A percentile compares a stretch with the other conserved stretches of the same genome.
Evolutionary conservation across 2,329 filamentous ascomycete species (phyloP).

Genomic region (Alternaria burnsii): DNA sequence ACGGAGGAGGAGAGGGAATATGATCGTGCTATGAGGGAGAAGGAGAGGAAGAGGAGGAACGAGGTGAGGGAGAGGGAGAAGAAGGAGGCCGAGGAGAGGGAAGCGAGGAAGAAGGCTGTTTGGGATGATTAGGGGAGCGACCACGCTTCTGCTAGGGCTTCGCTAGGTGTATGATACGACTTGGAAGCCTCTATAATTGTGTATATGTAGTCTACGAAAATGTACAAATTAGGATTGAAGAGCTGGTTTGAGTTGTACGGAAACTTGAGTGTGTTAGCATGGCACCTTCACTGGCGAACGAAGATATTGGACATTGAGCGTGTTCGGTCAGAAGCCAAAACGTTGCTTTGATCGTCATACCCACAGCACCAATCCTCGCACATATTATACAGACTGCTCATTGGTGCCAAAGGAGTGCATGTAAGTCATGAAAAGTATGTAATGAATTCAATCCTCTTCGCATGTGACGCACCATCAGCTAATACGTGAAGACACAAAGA

Average conservation of each 20-base stretch:
- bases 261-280: background rate
- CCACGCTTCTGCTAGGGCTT: background rate
- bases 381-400: background rate
- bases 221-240: constrained; percentile 1
- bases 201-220: constrained; percentile 9
- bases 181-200: background rate
- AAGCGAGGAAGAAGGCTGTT: constrained; percentile 81
- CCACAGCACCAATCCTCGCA: background rate
- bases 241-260: background rate
- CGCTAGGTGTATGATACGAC: background rate
- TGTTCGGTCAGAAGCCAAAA: background rate
- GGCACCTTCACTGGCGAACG: background rate
- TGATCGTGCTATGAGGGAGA: constrained; percentile 81
- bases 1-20: constrained; percentile 91
- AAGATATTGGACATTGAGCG: background rate
- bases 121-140: constrained; percentile 71
- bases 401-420: background rate
- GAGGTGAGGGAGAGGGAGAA: constrained; percentile 73
- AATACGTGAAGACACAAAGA: constrained; percentile 37
- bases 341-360: background rate
- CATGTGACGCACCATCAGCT: constrained; percentile 25
- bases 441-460: constrained; percentile 23
- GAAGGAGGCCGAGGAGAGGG: constrained; percentile 69
- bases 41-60: constrained; percentile 80
- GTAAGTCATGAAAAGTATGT: constrained; percentile 3